Evolutionary conservation across 768 basidiomycete genomes (phyloP).

Genomic region (Boletales sp.): DNA sequence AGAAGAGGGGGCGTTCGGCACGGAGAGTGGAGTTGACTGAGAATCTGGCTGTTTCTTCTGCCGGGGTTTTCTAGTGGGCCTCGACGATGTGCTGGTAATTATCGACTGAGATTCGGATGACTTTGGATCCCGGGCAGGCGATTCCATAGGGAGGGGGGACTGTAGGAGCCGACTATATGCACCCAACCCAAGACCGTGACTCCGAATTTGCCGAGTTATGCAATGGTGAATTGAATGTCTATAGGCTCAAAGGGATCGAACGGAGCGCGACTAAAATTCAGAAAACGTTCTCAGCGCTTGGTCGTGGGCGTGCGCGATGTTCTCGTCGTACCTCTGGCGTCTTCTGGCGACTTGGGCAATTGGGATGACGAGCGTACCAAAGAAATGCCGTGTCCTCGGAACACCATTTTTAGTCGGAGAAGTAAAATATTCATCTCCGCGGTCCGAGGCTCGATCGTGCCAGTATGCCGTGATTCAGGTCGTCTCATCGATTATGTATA

Average conservation of each 20-base stretch:
- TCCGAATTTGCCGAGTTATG: conserved; percentile 33
- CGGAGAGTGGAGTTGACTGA: conserved; percentile 14
- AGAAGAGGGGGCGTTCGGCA: conserved; percentile 19
- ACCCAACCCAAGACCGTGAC: conserved; percentile 14
- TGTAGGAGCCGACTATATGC: conserved; percentile 23
- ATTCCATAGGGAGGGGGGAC: conserved; percentile 39
- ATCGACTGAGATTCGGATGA: conserved; percentile 41
- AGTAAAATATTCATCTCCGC: conserved; percentile 18
- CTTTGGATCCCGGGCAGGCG: conserved; percentile 47
- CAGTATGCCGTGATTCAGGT: conserved; percentile 2
- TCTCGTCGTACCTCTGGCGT: conserved; percentile 18
- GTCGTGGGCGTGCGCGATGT: conserved; percentile 4
- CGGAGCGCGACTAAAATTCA: conserved; percentile 3
- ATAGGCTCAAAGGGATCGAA: conserved; percentile 3
- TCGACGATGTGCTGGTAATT: conserved; percentile 32
- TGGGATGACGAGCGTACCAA: conserved; percentile 14
- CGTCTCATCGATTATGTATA: not conserved
- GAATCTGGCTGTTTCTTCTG: conserved; percentile 45
- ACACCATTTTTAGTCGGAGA: conserved; percentile 23
- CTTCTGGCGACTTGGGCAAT: conserved; percentile 10
- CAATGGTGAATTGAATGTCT: conserved; percentile 9
- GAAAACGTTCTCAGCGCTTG: conserved; percentile 10
- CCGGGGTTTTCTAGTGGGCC: conserved; percentile 48
- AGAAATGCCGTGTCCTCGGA: conserved; percentile 29
- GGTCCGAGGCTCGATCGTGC: conserved; percentile 2